Evolutionary conservation across 768 basidiomycete genomes (phyloP).

Genomic region (Auriscalpium orientale): DNA sequence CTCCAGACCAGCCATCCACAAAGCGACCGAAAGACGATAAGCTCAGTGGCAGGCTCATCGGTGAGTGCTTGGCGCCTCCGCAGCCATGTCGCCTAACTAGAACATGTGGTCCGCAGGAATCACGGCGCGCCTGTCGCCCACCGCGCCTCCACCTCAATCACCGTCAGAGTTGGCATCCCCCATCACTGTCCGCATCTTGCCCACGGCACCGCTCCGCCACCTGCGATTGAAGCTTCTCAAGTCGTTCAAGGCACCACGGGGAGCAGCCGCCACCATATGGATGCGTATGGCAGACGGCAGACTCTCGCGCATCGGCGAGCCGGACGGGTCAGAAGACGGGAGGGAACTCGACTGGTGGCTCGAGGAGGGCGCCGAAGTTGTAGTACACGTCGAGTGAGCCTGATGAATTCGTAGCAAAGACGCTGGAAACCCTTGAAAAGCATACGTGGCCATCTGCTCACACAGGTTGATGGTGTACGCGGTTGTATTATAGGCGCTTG

Average conservation of each 20-base stretch:
- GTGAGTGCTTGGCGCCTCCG: conserved; percentile 29
- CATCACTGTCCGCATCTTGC: conserved; percentile 45
- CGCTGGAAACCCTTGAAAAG: too few species aligned
- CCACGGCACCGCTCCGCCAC: conserved; percentile 59
- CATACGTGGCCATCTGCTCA: too few species aligned
- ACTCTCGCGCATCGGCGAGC: conserved; percentile 34
- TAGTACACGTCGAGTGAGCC: conserved; percentile 14
- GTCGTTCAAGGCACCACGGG: conserved; percentile 22
- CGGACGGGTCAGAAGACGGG: conserved; percentile 27
- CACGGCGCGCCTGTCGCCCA: conserved; percentile 6
- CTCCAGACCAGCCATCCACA: conserved; percentile 30
- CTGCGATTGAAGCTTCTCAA: conserved; percentile 53
- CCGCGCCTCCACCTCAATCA: background rate
- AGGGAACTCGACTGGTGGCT: conserved; percentile 64
- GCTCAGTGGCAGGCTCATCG: conserved; percentile 53
- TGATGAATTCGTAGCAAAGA: background rate
- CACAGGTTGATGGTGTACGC: too few species aligned
- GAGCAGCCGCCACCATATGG: conserved; percentile 40
- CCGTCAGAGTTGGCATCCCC: conserved; percentile 14
- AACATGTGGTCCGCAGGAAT: conserved; percentile 9
- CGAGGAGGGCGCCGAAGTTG: conserved; percentile 40
- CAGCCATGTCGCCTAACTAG: background rate
- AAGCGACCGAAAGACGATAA: conserved; percentile 31
- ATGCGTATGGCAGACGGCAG: conserved; percentile 43
- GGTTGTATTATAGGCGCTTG: too few species aligned